Conservation (phyloP, 2,329 filamentous ascomycete genomes). For the Calonectria multiphialidica region DNA sequence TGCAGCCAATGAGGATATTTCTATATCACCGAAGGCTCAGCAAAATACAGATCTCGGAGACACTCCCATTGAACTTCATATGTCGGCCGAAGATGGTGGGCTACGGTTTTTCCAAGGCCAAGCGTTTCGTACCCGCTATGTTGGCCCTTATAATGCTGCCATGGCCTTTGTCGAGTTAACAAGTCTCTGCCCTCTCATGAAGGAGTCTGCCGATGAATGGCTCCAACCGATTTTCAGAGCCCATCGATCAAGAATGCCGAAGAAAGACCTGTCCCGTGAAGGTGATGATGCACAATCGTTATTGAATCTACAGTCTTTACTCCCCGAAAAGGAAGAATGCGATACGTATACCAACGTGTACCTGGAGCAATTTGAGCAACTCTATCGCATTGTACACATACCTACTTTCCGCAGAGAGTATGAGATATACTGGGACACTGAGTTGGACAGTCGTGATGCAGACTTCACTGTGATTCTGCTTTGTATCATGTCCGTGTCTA, state of each 20-base stretch:
- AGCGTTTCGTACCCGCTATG: constrained; percentile 71
- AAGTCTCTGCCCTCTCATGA: constrained; percentile 71
- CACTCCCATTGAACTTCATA: no score
- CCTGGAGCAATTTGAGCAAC: constrained; percentile 66
- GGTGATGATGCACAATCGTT: constrained; percentile 61
- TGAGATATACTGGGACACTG: constrained; percentile 64
- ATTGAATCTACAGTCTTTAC: constrained; percentile 61
- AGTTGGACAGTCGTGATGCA: constrained; percentile 57
- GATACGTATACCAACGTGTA: constrained; percentile 64
- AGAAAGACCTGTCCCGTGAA: constrained; percentile 66
- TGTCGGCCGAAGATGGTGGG: constrained; percentile 62
- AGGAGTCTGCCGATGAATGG: constrained; percentile 72
- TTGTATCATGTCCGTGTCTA: constrained; percentile 69
- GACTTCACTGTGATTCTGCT: constrained; percentile 70
- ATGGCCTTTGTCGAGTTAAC: constrained; percentile 70
- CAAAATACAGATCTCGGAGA: no score
- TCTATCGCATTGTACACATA: constrained; percentile 69
- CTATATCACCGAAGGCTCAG: constrained; percentile 54
- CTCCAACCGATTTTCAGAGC: constrained; percentile 67
- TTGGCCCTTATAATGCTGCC: constrained; percentile 70
- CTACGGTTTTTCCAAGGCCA: constrained; percentile 69
- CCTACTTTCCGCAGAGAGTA: constrained; percentile 70
- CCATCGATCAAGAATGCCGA: constrained; percentile 67
- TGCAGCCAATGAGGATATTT: constrained; percentile 51
- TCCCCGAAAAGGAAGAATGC: constrained; percentile 61